A percentile compares a stretch with the other conserved stretches of the same genome.
Conservation (phyloP, 805 yeast genomes). For the Zygoascus flipseniorum region DNA sequence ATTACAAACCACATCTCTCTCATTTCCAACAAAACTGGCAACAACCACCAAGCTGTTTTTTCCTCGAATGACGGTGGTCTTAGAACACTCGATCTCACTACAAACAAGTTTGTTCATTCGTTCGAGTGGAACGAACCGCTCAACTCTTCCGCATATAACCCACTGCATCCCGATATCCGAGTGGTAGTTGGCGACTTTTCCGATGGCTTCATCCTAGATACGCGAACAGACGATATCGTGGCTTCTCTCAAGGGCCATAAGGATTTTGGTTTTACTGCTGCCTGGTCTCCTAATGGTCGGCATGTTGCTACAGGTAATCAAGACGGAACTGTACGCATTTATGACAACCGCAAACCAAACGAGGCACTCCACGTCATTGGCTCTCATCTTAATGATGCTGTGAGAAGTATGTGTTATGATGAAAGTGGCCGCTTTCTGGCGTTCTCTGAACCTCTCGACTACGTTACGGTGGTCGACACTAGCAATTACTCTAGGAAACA, state of each 20-base stretch:
- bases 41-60: slow-evolving; percentile 30
- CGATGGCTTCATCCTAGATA: slow-evolving; percentile 38
- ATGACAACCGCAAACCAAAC: slow-evolving; percentile 37
- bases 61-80: slow-evolving; percentile 45
- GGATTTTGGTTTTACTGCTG: slow-evolving; percentile 53
- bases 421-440: slow-evolving; percentile 37
- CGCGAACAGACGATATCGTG: slow-evolving; percentile 22
- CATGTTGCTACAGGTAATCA: slow-evolving; percentile 50
- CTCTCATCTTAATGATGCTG: slow-evolving; percentile 37
- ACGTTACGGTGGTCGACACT: slow-evolving; percentile 42
- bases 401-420: slow-evolving; percentile 46
- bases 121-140: slow-evolving; percentile 38
- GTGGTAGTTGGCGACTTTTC: slow-evolving; percentile 45
- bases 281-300: slow-evolving; percentile 40
- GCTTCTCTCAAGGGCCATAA: slow-evolving; percentile 36
- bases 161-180: slow-evolving; percentile 35
- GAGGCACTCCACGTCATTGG: slow-evolving; percentile 28
- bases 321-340: slow-evolving; percentile 47
- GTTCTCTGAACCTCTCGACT: slow-evolving; percentile 55
- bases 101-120: slow-evolving; percentile 14
- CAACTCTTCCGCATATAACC: slow-evolving; percentile 40
- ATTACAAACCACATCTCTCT: slow-evolving; percentile 39
- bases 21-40: slow-evolving; percentile 12
- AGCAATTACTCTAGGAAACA: slow-evolving; percentile 29
- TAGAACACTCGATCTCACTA: slow-evolving; percentile 33